These are phyloP conservation scores for Drechslerella dactyloides DNA, from an alignment of 2,329 filamentous ascomycete species.

Conservation along the genomic window DNA sequence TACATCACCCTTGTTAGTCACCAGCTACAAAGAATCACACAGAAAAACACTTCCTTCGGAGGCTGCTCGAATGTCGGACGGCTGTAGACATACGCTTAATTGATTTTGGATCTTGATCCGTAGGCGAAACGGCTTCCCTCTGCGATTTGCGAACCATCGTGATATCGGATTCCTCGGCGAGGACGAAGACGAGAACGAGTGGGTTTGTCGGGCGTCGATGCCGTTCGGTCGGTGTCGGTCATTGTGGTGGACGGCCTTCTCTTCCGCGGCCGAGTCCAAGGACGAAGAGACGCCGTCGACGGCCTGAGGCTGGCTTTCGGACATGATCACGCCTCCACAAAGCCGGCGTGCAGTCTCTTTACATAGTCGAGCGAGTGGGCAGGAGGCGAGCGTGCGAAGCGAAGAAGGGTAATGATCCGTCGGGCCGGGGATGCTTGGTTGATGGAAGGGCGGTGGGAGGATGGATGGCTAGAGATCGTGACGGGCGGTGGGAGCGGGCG, in stretches of 20 bases:
- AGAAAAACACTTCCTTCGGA: neutral
- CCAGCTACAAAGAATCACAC: neutral
- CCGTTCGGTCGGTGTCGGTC: conserved; percentile 9
- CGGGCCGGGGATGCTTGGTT: conserved; percentile 1
- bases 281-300: conserved; percentile 45
- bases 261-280: conserved; percentile 41
- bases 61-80: neutral
- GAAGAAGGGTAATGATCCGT: neutral
- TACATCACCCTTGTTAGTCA: neutral
- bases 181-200: neutral
- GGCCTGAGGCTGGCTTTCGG: conserved; percentile 45
- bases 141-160: conserved; percentile 32
- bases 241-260: conserved; percentile 18
- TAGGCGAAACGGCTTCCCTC: conserved; percentile 25
- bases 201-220: conserved; percentile 8
- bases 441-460: neutral
- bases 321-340: conserved; percentile 49
- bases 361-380: conserved; percentile 28
- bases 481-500: neutral
- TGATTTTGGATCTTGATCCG: conserved; percentile 47
- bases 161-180: conserved; percentile 31
- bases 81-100: conserved; percentile 35
- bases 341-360: conserved; percentile 21
- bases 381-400: conserved; percentile 16
- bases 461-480: neutral